These are phyloP conservation scores for Parachaetomium inaequale DNA, from an alignment of 495 filamentous ascomycete genomes.

Conservation along the genomic window DNA sequence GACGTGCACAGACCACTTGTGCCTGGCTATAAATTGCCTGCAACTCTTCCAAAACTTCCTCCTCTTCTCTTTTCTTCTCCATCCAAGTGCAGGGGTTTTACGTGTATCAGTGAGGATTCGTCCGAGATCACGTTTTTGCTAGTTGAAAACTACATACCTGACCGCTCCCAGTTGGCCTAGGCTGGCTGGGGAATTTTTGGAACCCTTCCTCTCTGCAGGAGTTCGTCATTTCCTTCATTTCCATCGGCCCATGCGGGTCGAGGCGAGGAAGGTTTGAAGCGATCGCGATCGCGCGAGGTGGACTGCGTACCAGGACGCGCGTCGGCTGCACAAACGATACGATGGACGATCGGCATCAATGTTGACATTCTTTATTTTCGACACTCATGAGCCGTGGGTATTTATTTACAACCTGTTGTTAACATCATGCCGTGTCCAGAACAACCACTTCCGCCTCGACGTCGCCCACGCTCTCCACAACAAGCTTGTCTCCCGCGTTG, in stretches of 20 bases:
- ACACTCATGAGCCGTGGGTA: background rate
- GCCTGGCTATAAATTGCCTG: conserved; percentile 12
- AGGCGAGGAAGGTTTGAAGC: conserved; percentile 23
- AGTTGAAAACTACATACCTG: conserved; percentile 56
- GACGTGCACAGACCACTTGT: conserved; percentile 22
- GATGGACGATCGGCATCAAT: too few species aligned
- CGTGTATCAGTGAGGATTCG: conserved; percentile 54
- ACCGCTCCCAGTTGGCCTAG: conserved; percentile 39
- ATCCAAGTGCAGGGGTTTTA: conserved; percentile 47
- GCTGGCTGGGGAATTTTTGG: conserved; percentile 36
- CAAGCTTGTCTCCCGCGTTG: conserved; percentile 56
- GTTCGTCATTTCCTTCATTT: conserved; percentile 18
- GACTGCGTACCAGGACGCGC: background rate
- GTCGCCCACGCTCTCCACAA: conserved; percentile 61
- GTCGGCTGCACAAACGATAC: background rate
- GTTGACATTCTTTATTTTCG: background rate
- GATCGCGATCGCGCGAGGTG: too few species aligned
- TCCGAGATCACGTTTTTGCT: conserved; percentile 57
- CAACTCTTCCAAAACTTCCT: background rate
- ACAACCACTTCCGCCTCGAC: conserved; percentile 65
- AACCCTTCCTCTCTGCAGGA: conserved; percentile 28
- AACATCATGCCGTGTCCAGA: conserved; percentile 50
- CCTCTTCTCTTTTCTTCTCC: conserved; percentile 22
- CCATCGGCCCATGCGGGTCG: conserved; percentile 25
- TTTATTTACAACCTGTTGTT: background rate